Conservation (phyloP, 345 rosid species). For the Camelina laxa region DNA sequence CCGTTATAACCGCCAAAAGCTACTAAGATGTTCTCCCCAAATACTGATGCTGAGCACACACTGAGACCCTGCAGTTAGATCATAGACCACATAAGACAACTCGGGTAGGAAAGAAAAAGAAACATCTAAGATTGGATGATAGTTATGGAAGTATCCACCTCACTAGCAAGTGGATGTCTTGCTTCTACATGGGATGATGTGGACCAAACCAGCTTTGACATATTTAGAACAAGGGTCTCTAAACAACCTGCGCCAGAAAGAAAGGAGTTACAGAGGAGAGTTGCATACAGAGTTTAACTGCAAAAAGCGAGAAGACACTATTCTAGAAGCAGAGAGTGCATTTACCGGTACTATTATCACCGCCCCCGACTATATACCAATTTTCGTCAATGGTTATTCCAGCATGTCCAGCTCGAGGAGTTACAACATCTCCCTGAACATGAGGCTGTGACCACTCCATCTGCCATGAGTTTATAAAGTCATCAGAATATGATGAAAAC, state of each 20-base stretch:
- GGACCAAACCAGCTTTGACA: slow-evolving; percentile 91
- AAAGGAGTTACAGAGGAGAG: slow-evolving; percentile 1
- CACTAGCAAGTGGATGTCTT: slow-evolving; percentile 96
- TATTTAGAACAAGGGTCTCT: slow-evolving; percentile 81
- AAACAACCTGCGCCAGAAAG: slow-evolving; percentile 61
- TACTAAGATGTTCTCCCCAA: slow-evolving; percentile 74
- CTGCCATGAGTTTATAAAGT: slow-evolving; percentile 49
- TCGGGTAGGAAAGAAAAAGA: background rate
- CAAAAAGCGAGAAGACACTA: background rate
- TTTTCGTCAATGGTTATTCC: slow-evolving; percentile 74
- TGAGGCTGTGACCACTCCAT: slow-evolving; percentile 96
- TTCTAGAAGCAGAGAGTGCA: slow-evolving; percentile 26
- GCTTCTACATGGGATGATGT: slow-evolving; percentile 64
- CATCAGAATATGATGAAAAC: slow-evolving; percentile 31
- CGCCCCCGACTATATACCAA: slow-evolving; percentile 97
- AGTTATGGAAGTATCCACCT: slow-evolving; percentile 56
- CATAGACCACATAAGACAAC: slow-evolving; percentile 23
- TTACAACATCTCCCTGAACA: slow-evolving; percentile 70
- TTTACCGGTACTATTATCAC: slow-evolving; percentile 90
- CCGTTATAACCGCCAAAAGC: slow-evolving; percentile 99
- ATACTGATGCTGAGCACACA: slow-evolving; percentile 68
- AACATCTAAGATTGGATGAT: background rate
- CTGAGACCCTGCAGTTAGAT: slow-evolving; percentile 79
- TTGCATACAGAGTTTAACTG: slow-evolving; percentile 12
- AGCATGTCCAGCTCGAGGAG: slow-evolving; percentile 95